Base-by-base conservation (phyloP, 2,329 filamentous ascomycete species). In the Apiospora saccharicola region DNA sequence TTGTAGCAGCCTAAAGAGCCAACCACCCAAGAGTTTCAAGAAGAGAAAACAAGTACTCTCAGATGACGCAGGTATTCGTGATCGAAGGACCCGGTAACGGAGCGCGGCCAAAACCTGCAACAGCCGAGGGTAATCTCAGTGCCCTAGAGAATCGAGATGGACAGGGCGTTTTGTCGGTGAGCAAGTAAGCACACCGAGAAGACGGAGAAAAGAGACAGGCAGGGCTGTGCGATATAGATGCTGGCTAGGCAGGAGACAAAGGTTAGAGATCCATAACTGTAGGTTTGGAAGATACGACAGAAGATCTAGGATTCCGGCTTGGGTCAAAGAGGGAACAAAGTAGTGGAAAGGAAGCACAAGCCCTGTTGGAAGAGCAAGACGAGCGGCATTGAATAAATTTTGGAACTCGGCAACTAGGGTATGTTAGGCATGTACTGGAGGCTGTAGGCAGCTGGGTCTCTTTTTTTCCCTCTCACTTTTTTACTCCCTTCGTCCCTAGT, bases 21-120 rank as follows among this genome's bases (percentile, higher is more conserved):
- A 34, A 16, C 22, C 3, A 16, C 30, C 30, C 4, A 61, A 19
- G 8, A 61, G 14, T 26, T 57, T 34, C 51, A 34, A 34, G 51
- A 37, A 37, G 37, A 22, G 19, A 61, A 61, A 19, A 10, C 30
- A 61, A 41, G 22, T 4, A 19, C 34, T 41, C 19, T 64, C 34
- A 41, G 57, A 64, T 64, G 57, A 64, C 57, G 57, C 57, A 41
- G 57, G 8, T 41, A 30, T 68, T 57, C 47, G 68, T 53, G 37
- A 57, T 70, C 46, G 47, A 53, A 6, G 30, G 19, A 70, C n/a
- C 46, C 68, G 68, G 68, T 70, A 70, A 70, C 68, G 68, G 47
- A 70, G 68, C 34, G 34, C 19, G 26, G 67, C 14, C 44, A 51
- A 19, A 44, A 68, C 13, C 41, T 22, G 67, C 26, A 19, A 41